Evolutionary conservation across 257 asterid species (phyloP).

Genomic region (Salvia splendens): DNA sequence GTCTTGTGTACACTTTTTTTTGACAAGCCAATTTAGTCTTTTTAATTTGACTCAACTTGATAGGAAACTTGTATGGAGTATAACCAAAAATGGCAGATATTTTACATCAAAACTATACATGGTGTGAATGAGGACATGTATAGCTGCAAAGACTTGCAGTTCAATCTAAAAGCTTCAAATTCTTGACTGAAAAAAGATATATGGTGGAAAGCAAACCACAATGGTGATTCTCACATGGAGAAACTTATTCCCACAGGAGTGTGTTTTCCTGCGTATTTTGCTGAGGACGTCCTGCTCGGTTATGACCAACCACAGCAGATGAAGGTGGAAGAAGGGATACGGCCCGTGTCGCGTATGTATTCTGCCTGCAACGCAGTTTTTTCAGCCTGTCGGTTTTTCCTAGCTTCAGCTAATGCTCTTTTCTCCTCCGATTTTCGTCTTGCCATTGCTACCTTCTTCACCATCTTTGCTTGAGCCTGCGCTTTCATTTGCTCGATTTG

Average conservation of each 20-base stretch:
- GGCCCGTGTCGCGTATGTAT: slow-evolving; percentile 80
- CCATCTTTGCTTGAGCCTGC: slow-evolving; percentile 84
- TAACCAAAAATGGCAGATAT: slow-evolving; percentile 28
- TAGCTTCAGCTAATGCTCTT: slow-evolving; percentile 73
- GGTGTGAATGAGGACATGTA: slow-evolving; percentile 38
- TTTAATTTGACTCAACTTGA: too few relatives aligned
- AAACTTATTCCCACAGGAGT: slow-evolving; percentile 22
- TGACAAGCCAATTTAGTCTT: too few relatives aligned
- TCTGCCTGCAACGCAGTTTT: slow-evolving; percentile 73
- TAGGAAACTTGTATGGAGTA: neutral
- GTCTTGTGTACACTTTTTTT: neutral
- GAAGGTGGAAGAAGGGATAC: slow-evolving; percentile 67
- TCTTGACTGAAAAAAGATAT: slow-evolving; percentile 25
- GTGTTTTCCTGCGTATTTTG: slow-evolving; percentile 16
- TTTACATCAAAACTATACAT: slow-evolving; percentile 35
- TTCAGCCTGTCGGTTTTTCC: slow-evolving; percentile 63
- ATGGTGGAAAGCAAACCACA: slow-evolving; percentile 10
- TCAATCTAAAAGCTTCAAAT: slow-evolving; percentile 26
- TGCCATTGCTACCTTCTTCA: slow-evolving; percentile 80
- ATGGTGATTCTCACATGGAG: slow-evolving; percentile 15
- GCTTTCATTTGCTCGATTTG: slow-evolving; percentile 84
- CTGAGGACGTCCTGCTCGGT: slow-evolving; percentile 12
- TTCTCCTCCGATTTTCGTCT: slow-evolving; percentile 86
- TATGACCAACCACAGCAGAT: slow-evolving; percentile 86
- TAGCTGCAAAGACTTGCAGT: slow-evolving; percentile 31